Evolutionary conservation across 768 basidiomycete species (phyloP).

Genomic region (Mycena maculata): DNA sequence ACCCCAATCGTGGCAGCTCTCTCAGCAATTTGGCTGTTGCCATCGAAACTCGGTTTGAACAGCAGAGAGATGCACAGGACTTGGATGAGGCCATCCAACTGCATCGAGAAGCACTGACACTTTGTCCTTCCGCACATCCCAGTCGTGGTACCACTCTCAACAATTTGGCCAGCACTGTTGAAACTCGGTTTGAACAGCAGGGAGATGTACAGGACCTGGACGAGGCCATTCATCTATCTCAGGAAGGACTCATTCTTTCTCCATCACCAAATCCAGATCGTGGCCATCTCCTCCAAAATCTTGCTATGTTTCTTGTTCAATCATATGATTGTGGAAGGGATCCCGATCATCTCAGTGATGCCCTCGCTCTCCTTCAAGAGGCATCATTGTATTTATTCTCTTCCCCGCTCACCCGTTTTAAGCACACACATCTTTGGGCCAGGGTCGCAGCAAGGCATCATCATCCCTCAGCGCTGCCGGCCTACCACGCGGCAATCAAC

Average conservation of each 20-base stretch:
- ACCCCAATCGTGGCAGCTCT: background rate
- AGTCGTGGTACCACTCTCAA: background rate
- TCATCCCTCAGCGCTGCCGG: background rate
- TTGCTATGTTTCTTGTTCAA: background rate
- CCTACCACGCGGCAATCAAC: background rate
- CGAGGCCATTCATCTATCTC: background rate
- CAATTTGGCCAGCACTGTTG: background rate
- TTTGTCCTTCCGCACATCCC: background rate
- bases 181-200: background rate
- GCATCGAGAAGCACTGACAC: too few relatives aligned
- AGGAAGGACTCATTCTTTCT: background rate
- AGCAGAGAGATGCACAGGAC: too few relatives aligned
- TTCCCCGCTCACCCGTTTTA: background rate
- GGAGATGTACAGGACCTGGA: too few relatives aligned
- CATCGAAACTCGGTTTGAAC: background rate
- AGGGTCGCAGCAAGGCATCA: background rate
- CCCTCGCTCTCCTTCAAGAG: background rate
- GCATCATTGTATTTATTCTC: background rate
- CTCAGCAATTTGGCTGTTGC: background rate
- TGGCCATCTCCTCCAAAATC: background rate
- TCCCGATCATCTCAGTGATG: background rate
- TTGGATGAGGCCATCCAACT: too few relatives aligned
- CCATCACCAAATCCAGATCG: background rate
- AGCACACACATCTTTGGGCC: background rate
- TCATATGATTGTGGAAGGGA: background rate